Conservation (phyloP, 169 alveolate species). For the Plasmodium fragile region DNA sequence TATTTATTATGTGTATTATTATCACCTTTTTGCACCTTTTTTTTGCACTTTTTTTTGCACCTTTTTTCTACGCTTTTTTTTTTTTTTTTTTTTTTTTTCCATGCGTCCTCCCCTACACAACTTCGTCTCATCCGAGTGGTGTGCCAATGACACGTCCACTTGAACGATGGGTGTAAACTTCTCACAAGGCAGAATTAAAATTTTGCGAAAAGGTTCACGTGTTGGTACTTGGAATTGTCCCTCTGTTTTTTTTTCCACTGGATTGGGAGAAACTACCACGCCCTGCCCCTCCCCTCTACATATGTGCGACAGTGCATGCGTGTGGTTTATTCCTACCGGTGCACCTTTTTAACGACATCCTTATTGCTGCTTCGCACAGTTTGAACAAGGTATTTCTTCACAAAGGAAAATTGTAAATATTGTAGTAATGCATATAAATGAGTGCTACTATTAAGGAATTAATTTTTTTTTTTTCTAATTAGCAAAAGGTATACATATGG, state of each 20-base stretch:
- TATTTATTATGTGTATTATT: not conserved
- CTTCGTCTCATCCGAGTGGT: not conserved
- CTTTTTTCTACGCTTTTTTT: not conserved
- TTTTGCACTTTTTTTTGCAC: not conserved
- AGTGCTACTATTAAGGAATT: not conserved
- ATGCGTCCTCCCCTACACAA: not conserved
- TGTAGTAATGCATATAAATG: not conserved
- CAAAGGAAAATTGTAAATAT: not conserved
- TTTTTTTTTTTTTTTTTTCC: not conserved
- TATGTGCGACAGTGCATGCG: not conserved
- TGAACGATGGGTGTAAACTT: not conserved
- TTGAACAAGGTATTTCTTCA: not conserved
- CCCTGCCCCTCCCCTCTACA: too few relatives aligned
- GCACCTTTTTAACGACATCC: not conserved
- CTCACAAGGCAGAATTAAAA: not conserved
- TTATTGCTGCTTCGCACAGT: not conserved
- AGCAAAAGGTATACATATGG: not conserved
- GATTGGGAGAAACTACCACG: not conserved
- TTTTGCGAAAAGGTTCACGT: not conserved
- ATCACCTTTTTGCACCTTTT: not conserved
- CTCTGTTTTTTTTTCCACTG: not conserved
- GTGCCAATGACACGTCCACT: not conserved
- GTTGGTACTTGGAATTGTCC: not conserved
- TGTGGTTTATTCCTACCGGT: not conserved
- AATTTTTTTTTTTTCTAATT: not conserved